Evolutionary conservation across 1,139 yeast genomes (phyloP).

Genomic region (Lodderomyces elongisporus): DNA sequence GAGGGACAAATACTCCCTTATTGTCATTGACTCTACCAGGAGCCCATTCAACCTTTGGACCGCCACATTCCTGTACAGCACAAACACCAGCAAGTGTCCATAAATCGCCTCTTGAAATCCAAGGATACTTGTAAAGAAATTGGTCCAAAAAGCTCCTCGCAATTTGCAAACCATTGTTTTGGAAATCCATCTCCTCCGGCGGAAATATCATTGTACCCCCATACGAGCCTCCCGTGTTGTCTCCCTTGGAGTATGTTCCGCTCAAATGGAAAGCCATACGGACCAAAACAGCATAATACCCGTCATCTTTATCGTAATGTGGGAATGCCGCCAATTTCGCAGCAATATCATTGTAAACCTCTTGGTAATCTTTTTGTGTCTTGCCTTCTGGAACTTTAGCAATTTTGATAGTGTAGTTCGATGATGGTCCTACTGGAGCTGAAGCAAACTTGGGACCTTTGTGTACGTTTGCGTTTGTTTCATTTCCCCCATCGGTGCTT

Average conservation of each 20-base stretch:
- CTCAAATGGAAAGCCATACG: constrained; percentile 76
- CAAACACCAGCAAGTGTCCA: constrained; percentile 85
- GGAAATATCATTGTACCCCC: constrained; percentile 78
- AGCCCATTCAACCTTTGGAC: constrained; percentile 86
- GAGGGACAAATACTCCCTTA: constrained; percentile 39
- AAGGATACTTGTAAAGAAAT: constrained; percentile 58
- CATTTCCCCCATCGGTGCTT: no score
- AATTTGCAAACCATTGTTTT: constrained; percentile 66
- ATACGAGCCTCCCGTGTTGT: constrained; percentile 69
- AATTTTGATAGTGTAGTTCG: constrained; percentile 13
- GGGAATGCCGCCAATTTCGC: constrained; percentile 67
- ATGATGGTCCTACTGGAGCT: not conserved
- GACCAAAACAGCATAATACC: constrained; percentile 58
- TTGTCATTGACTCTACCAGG: constrained; percentile 54
- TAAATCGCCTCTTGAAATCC: constrained; percentile 83
- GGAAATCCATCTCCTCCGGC: constrained; percentile 65
- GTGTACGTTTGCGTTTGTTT: no score
- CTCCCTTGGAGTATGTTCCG: constrained; percentile 61
- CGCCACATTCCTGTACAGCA: constrained; percentile 73
- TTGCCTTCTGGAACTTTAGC: constrained; percentile 27
- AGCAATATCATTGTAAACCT: constrained; percentile 78
- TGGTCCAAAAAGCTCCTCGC: constrained; percentile 65
- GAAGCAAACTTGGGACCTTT: not conserved
- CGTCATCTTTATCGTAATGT: constrained; percentile 69
- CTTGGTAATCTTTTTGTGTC: constrained; percentile 57